phyloP scores from a whole-genome alignment of 2,329 filamentous ascomycete genomes.

The Trichoderma atrobrunneum region DNA sequence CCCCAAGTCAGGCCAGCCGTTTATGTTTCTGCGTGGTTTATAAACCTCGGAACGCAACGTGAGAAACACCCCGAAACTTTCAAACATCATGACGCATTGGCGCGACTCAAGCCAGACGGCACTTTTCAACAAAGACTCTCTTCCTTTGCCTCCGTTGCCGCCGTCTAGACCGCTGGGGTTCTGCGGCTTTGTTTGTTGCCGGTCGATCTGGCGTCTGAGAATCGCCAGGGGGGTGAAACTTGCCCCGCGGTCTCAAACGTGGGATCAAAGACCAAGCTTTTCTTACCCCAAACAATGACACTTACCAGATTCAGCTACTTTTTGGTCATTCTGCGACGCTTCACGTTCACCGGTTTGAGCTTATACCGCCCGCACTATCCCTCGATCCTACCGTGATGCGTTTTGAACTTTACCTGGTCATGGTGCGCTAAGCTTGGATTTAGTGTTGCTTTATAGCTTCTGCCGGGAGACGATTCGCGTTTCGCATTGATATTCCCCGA shows the following conservation, averaged over 20 bases:
- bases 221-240: constrained; percentile 15
- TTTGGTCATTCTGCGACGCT: constrained; percentile 5
- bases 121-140: not conserved
- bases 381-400: not conserved
- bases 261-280: not conserved
- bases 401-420: not conserved
- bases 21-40: not conserved
- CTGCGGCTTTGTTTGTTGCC: constrained; percentile 16
- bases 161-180: not conserved
- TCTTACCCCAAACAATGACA: not conserved
- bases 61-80: not conserved
- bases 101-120: not conserved
- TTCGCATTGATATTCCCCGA: not conserved
- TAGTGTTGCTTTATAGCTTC: not conserved
- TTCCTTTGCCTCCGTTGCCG: not conserved
- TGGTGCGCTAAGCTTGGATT: not conserved
- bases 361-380: not conserved
- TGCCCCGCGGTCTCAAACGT: constrained; percentile 10
- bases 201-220: constrained; percentile 27
- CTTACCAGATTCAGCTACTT: not conserved
- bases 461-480: constrained; percentile 1
- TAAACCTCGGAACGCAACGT: not conserved
- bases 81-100: constrained; percentile 2
- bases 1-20: not conserved
- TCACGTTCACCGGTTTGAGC: not conserved